Evolutionary conservation across 2,329 filamentous ascomycete genomes (phyloP).

Genomic region (Chalara sp.): DNA sequence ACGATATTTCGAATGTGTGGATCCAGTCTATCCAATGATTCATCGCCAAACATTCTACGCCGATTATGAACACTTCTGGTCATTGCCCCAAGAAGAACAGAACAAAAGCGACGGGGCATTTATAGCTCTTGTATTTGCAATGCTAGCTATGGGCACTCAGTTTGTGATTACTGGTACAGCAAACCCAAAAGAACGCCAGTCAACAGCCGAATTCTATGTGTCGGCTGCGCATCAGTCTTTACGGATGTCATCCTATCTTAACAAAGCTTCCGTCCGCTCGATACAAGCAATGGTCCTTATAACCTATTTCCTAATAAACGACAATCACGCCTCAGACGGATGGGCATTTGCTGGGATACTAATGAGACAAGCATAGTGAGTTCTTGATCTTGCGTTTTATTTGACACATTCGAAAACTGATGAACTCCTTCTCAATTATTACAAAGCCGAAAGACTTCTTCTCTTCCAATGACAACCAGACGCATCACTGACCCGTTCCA

Average conservation of each 20-base stretch:
- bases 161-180: conserved; percentile 37
- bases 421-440: no score
- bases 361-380: conserved; percentile 62
- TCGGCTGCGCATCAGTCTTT: conserved; percentile 74
- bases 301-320: conserved; percentile 78
- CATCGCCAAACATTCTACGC: conserved; percentile 69
- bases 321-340: conserved; percentile 76
- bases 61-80: conserved; percentile 76
- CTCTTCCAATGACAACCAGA: no score
- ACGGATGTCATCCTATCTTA: conserved; percentile 69
- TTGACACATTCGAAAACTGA: no score
- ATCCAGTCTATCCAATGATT: conserved; percentile 76
- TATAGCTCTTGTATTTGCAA: conserved; percentile 67
- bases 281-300: conserved; percentile 80
- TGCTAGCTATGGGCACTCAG: conserved; percentile 72
- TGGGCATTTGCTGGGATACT: conserved; percentile 77
- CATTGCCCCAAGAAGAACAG: conserved; percentile 49
- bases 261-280: conserved; percentile 63
- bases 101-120: conserved; percentile 58
- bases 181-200: conserved; percentile 51
- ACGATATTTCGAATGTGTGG: conserved; percentile 64
- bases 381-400: no score
- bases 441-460: no score
- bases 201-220: conserved; percentile 76
- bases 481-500: no score